Conservation (phyloP, 257 asterid species). For the Henckelia pumila region DNA sequence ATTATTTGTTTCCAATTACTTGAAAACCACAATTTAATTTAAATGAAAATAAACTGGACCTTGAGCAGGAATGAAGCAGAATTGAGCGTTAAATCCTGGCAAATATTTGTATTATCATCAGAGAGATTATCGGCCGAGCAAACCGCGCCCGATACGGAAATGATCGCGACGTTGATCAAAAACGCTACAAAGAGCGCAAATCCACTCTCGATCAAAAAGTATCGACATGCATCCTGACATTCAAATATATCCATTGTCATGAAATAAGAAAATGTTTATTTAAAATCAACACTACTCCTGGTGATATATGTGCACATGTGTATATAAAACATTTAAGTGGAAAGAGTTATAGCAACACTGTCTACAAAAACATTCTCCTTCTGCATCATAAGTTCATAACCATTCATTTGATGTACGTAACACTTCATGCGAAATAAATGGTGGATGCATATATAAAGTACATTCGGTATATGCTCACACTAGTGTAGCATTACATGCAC, state of each 20-base stretch:
- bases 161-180: slow-evolving; percentile 66
- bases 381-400: too few relatives aligned
- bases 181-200: slow-evolving; percentile 72
- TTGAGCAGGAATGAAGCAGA: slow-evolving; percentile 89
- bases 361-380: too few relatives aligned
- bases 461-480: too few relatives aligned
- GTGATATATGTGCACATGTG: too few relatives aligned
- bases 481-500: too few relatives aligned
- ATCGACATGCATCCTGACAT: slow-evolving; percentile 81
- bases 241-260: not conserved
- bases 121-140: slow-evolving; percentile 47
- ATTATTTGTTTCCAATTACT: not conserved
- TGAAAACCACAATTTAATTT: not conserved
- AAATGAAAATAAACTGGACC: slow-evolving; percentile 33
- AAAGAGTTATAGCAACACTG: too few relatives aligned
- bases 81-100: slow-evolving; percentile 69
- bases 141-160: slow-evolving; percentile 80
- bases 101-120: slow-evolving; percentile 31
- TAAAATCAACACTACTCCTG: not conserved
- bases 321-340: too few relatives aligned
- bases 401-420: too few relatives aligned
- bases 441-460: too few relatives aligned
- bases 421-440: too few relatives aligned
- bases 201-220: slow-evolving; percentile 79
- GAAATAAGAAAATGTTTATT: too few relatives aligned